Conservation (phyloP, 106 monocot genomes). For the Acanthochlamys bracteata region DNA sequence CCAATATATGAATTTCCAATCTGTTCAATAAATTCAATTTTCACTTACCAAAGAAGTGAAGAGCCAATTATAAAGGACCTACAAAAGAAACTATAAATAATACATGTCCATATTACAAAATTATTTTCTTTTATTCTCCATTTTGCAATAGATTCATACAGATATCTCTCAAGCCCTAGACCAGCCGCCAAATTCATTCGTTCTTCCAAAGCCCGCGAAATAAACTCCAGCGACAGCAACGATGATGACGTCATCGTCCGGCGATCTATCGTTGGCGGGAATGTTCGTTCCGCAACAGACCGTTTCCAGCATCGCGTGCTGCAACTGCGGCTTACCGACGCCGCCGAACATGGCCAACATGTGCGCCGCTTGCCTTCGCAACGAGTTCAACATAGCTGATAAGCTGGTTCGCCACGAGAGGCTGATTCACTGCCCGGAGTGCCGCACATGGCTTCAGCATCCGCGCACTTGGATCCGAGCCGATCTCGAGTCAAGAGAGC, state of each 20-base stretch:
- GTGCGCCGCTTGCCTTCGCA: slow-evolving; percentile 49
- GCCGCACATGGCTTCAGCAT: slow-evolving; percentile 45
- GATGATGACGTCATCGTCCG: background rate
- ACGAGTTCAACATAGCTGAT: slow-evolving; percentile 44
- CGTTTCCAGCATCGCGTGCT: slow-evolving; percentile 42
- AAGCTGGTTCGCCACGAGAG: slow-evolving; percentile 39
- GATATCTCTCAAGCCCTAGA: too few relatives aligned
- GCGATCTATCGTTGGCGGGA: slow-evolving; percentile 26
- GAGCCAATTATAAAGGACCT: too few relatives aligned
- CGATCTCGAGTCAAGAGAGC: slow-evolving; percentile 45
- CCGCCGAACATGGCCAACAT: slow-evolving; percentile 50
- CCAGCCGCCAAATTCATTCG: too few relatives aligned
- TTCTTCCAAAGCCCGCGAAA: too few relatives aligned
- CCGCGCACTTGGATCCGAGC: slow-evolving; percentile 44
- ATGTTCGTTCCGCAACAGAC: slow-evolving; percentile 59
- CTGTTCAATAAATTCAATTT: too few relatives aligned
- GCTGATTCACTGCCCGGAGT: slow-evolving; percentile 52
- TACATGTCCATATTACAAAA: too few relatives aligned
- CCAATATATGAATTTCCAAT: too few relatives aligned
- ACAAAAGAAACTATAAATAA: too few relatives aligned
- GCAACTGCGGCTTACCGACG: slow-evolving; percentile 46
- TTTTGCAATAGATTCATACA: too few relatives aligned
- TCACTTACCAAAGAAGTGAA: too few relatives aligned
- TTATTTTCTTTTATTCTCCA: too few relatives aligned
- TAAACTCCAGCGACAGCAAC: background rate